phyloP scores from a whole-genome alignment of 2,329 filamentous ascomycete species.

The Boeremia exigua region DNA sequence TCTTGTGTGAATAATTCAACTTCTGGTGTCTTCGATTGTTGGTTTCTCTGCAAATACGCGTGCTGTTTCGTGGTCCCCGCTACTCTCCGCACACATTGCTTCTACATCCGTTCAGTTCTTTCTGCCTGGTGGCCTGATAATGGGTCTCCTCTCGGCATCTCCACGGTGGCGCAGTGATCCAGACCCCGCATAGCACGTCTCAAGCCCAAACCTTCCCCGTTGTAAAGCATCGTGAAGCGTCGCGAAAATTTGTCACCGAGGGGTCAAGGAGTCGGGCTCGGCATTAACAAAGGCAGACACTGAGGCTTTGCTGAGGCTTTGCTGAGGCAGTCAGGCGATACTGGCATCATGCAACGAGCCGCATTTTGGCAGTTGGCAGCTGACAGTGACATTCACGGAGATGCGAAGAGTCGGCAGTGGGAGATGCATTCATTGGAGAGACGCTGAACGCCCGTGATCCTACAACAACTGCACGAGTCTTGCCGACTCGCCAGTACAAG shows the following conservation, averaged over 20 bases:
- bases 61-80: background rate
- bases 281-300: background rate
- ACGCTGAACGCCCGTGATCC: conserved; percentile 4
- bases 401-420: background rate
- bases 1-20: conserved; percentile 1
- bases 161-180: background rate
- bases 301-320: background rate
- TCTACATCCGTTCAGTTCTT: background rate
- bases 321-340: background rate
- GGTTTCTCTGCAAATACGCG: background rate
- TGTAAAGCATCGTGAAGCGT: background rate
- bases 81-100: background rate
- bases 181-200: background rate
- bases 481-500: background rate
- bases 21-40: background rate
- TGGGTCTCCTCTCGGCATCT: background rate
- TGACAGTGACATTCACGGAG: background rate
- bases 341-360: background rate
- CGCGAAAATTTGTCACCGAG: conserved; percentile 5
- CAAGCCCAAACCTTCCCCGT: conserved; percentile 4
- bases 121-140: background rate
- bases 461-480: background rate
- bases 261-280: background rate
- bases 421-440: background rate
- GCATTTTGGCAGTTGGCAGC: background rate